phyloP scores from a whole-genome alignment of 257 asterid genomes.

The Jasminum sambac region DNA sequence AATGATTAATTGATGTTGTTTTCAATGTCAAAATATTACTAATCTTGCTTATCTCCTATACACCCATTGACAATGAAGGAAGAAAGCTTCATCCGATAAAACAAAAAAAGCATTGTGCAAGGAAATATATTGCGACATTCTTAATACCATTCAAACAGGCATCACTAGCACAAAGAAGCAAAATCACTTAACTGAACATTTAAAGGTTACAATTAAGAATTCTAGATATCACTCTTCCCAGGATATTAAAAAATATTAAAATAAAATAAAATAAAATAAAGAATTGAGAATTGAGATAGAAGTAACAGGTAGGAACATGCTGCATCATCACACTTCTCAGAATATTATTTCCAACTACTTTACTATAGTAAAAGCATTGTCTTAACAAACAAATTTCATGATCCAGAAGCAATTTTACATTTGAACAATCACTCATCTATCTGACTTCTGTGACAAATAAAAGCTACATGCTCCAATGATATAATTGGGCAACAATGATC shows the following conservation, averaged over 20 bases:
- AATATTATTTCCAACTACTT: background rate
- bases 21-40: constrained; percentile 25
- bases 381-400: background rate
- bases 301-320: background rate
- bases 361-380: background rate
- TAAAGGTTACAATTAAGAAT: background rate
- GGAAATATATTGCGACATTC: background rate
- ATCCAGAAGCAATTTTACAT: background rate
- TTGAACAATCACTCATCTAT: background rate
- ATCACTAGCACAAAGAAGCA: background rate
- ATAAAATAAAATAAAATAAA: background rate
- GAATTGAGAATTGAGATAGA: background rate
- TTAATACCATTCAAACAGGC: background rate
- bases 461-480: background rate
- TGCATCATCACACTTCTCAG: background rate
- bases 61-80: background rate
- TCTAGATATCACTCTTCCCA: background rate
- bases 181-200: background rate
- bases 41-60: constrained; percentile 26
- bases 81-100: background rate
- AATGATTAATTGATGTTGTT: constrained; percentile 42
- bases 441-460: background rate
- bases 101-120: background rate
- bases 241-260: too few relatives aligned
- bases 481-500: background rate